Base-by-base conservation (phyloP, 2,329 filamentous ascomycete species). In the Sclerotinia spermophila region DNA sequence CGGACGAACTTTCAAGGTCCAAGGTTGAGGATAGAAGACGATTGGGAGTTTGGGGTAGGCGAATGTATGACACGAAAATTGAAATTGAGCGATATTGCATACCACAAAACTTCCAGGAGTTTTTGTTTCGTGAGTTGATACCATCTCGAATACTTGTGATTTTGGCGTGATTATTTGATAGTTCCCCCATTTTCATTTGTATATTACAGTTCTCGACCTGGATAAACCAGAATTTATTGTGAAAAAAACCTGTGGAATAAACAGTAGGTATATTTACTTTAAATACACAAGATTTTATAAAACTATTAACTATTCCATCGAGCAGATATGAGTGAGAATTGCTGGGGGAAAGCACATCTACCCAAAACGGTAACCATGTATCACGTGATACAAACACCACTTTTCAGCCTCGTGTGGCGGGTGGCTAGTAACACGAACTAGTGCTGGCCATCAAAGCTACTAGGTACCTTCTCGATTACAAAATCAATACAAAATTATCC, bases 1-100 rank as follows among this genome's bases (percentile, higher is more conserved):
- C 81, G 96, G 96, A 74, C 89, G 96, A 78, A 97, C 94, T 58
- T 99, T 99, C 88, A 90, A 79, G 70, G 77, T 79, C 42, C 78
- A 79, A 71, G 77, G 79, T 40, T 66, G 24, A 66, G 45, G 11
- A 53, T 78, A 72, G 44, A 79, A 70, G 68, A 59, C 44, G 13
- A 33, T 27, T 60, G 53, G 51, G 51, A 67, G 42, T 70, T 67
- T 35, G 55, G 68, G 55, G n/a, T 44, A 59, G 55, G 51, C 30
- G 38, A 53, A 48, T 42, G 35, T 64, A 62, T 69, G 58, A 69
- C 42, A 56, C 48, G 48, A 69, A 65, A 69, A 30, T 65, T 33
- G 42, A 69, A 66, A 69, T 65, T 56, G 59, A 69, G 51, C 59
- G 40, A 66, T 45, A 64, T 38, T 69, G 27, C 59, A 45, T 56